Evolutionary conservation across 768 basidiomycete species (phyloP).

Genomic region (Phlebiopsis gigantea): DNA sequence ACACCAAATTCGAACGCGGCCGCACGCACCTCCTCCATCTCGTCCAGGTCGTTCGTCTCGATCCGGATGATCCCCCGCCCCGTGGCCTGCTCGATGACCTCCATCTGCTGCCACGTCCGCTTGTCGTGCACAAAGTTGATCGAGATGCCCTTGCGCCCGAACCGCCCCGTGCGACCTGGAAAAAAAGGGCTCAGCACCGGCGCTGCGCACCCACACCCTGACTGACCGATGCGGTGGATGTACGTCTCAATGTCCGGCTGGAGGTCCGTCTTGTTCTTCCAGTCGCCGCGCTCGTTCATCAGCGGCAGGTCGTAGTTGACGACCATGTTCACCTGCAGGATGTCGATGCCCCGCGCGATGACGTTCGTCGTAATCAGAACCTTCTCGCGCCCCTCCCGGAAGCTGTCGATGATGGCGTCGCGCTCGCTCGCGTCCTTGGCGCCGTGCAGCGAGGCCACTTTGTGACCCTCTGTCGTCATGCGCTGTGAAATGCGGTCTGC

Average conservation of each 20-base stretch:
- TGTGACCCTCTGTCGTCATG: slow-evolving; percentile 92
- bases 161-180: slow-evolving; percentile 92
- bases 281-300: slow-evolving; percentile 62
- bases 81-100: slow-evolving; percentile 77
- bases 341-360: slow-evolving; percentile 96
- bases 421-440: slow-evolving; percentile 88
- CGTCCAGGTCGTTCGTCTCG: slow-evolving; percentile 85
- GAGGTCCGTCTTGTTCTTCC: slow-evolving; percentile 39
- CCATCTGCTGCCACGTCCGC: slow-evolving; percentile 84
- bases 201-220: neutral
- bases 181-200: neutral
- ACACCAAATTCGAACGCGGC: neutral
- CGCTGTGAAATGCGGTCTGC: slow-evolving; percentile 89
- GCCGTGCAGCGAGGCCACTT: slow-evolving; percentile 93
- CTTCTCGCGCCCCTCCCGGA: slow-evolving; percentile 95
- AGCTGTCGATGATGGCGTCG: slow-evolving; percentile 88
- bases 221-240: slow-evolving; percentile 91
- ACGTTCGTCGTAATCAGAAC: slow-evolving; percentile 99
- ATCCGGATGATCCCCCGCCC: slow-evolving; percentile 79
- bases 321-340: slow-evolving; percentile 99
- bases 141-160: slow-evolving; percentile 94
- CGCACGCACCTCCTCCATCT: slow-evolving; percentile 86
- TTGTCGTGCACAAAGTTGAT: slow-evolving; percentile 97
- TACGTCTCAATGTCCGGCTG: slow-evolving; percentile 94
- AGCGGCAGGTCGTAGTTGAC: slow-evolving; percentile 96